Base-by-base conservation (phyloP, 2,329 filamentous ascomycete species). In the Pestalotiopsis sp. region DNA sequence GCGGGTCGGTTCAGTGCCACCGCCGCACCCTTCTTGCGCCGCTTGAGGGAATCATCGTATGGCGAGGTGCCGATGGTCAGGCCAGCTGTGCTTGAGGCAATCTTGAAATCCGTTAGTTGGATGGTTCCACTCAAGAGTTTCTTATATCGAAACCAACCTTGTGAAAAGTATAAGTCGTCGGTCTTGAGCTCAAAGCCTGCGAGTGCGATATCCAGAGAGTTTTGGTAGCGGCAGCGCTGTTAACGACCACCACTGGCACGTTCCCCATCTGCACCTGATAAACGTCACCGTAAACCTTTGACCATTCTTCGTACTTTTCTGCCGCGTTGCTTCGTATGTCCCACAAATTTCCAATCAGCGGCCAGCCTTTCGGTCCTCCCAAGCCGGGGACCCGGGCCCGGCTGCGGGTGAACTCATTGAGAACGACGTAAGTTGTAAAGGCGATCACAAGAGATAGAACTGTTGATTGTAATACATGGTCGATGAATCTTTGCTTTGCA, bases 31-130 rank as follows among this genome's bases (percentile, higher is more conserved):
- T 94, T 95, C 71, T 93, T 88, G 11, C 92, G 87, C 27, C 86
- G 84, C 79, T 95, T 95, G 81, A 92, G 93, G 2, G 90, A 93
- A 65, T 94, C 92, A 70, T 95, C 92, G 91, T 93, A 96, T 0
- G 93, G 93, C 0, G 92, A 94, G 0, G 93, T 94, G 1, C 93
- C 93, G 70, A 96, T 94, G 0, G 93, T 95, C 79, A 94, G 92
- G 5, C 92, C 92, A 73, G 94, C 91, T 0, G 91, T 93, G 41
- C 86, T 89, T 1, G 92, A 94, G 3, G 94, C 91, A 4, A 77
- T 70, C 76, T 76, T 4, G 12, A 38, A 38, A 4, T 60, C 31
- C 13, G 2, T 14, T 58, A 38, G 40, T 68, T 14, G 25, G 6
- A 40, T 14, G 3, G 27, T 27, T n/a, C 13, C 40, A 14, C 38